Evolutionary conservation across 225 moss, liverwort and hornwort species (phyloP).

Genomic region (Physcomitrium patens): DNA sequence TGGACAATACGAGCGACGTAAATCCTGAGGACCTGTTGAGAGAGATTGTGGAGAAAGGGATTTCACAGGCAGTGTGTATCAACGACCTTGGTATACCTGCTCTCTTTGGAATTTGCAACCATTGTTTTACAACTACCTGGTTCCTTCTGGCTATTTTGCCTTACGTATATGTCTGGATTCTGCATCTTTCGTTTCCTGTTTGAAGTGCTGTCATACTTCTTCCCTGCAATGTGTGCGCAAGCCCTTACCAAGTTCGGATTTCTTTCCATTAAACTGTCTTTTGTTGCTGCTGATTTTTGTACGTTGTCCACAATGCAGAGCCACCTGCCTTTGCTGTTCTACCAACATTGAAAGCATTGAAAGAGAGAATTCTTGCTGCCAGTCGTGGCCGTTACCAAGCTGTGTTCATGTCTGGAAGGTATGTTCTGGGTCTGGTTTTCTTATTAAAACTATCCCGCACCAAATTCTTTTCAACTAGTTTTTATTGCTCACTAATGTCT

Average conservation of each 20-base stretch:
- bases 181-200: neutral
- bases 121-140: neutral
- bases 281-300: conserved; percentile 17
- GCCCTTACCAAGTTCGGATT: conserved; percentile 4
- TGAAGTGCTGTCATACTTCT: neutral
- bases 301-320: conserved; percentile 48
- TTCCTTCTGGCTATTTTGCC: neutral
- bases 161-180: conserved; percentile 2
- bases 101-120: neutral
- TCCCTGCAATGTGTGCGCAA: conserved; percentile 14
- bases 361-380: conserved; percentile 76
- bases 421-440: conserved; percentile 12
- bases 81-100: conserved; percentile 77
- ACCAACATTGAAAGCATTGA: conserved; percentile 72
- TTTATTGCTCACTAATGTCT: neutral
- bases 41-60: conserved; percentile 64
- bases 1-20: conserved; percentile 61
- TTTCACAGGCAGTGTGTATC: conserved; percentile 71
- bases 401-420: conserved; percentile 97
- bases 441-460: neutral
- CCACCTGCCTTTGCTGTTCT: conserved; percentile 79
- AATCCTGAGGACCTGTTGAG: conserved; percentile 71
- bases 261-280: conserved; percentile 4
- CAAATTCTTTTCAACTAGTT: conserved; percentile 1
- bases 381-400: conserved; percentile 84